A percentile compares a stretch with the other conserved stretches of the same genome.
These are phyloP conservation scores for Suillus occidentalis DNA, from an alignment of 768 basidiomycete genomes.

Conservation along the genomic window DNA sequence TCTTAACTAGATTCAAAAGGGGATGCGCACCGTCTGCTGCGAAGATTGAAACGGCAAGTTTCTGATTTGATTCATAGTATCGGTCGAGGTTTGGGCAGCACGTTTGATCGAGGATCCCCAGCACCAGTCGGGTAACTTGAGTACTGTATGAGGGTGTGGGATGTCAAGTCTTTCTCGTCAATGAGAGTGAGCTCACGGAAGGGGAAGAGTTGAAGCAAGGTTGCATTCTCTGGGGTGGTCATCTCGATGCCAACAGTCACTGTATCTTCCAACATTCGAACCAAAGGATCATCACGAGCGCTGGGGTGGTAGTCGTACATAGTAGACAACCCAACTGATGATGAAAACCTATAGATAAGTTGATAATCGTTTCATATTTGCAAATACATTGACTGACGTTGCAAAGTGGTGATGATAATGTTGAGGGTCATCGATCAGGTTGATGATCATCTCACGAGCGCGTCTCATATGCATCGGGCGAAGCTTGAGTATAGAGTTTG, in stretches of 20 bases:
- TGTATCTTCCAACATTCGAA: conserved; percentile 7
- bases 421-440: conserved; percentile 29
- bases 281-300: conserved; percentile 13
- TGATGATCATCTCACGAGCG: conserved; percentile 26
- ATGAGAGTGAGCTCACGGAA: conserved; percentile 15
- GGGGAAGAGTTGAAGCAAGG: conserved; percentile 11
- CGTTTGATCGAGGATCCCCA: conserved; percentile 39
- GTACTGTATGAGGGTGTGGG: conserved; percentile 1
- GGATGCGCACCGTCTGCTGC: conserved; percentile 27
- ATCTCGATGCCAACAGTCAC: background rate
- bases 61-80: conserved; percentile 2
- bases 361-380: background rate
- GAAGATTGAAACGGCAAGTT: conserved; percentile 25
- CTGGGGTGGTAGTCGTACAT: conserved; percentile 18
- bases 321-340: conserved; percentile 25
- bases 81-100: conserved; percentile 20
- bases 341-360: conserved; percentile 24
- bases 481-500: conserved; percentile 25
- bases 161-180: background rate
- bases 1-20: background rate
- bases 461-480: conserved; percentile 25
- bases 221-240: conserved; percentile 10
- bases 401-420: conserved; percentile 26
- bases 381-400: conserved; percentile 3
- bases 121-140: conserved; percentile 32